Evolutionary conservation across 2,329 filamentous ascomycete species (phyloP).

Genomic region (Dactylonectria estremocensis): DNA sequence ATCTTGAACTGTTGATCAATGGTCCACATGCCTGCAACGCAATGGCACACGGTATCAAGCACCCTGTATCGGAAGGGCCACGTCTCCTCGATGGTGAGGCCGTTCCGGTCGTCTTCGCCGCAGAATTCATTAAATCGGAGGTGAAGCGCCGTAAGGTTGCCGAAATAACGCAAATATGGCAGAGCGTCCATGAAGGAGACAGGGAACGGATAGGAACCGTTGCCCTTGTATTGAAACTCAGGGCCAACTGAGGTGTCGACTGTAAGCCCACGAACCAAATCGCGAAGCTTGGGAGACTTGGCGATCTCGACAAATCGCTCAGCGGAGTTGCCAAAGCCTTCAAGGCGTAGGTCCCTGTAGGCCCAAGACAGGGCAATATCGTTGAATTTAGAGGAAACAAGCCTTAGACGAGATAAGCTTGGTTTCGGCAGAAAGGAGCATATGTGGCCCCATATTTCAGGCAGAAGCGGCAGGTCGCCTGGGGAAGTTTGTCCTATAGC

Average conservation of each 20-base stretch:
- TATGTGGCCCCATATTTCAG: slow-evolving; percentile 33
- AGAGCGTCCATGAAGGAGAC: slow-evolving; percentile 28
- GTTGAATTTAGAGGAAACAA: slow-evolving; percentile 19
- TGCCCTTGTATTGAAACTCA: slow-evolving; percentile 4
- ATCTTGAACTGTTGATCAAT: slow-evolving; percentile 24
- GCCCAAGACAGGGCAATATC: neutral
- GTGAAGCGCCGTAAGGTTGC: slow-evolving; percentile 11
- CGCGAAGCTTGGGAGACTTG: slow-evolving; percentile 8
- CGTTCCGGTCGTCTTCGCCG: neutral
- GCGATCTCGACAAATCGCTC: slow-evolving; percentile 31
- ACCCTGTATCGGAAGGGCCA: slow-evolving; percentile 28
- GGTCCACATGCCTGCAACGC: slow-evolving; percentile 35
- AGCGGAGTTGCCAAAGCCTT: slow-evolving; percentile 20
- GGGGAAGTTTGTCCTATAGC: no score
- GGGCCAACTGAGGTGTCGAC: slow-evolving; percentile 35
- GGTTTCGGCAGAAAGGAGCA: slow-evolving; percentile 20
- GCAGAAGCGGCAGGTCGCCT: neutral
- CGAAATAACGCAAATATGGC: slow-evolving; percentile 27
- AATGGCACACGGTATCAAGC: slow-evolving; percentile 36
- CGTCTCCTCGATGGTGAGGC: slow-evolving; percentile 18
- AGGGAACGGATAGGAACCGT: neutral
- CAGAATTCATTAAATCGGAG: slow-evolving; percentile 31
- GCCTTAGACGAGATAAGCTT: slow-evolving; percentile 12
- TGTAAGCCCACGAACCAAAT: slow-evolving; percentile 31
- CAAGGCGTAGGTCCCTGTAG: slow-evolving; percentile 19